A percentile compares a stretch with the other conserved stretches of the same genome.
Evolutionary conservation across 257 asterid genomes (phyloP).

Genomic region (Salvia rosmarinus): DNA sequence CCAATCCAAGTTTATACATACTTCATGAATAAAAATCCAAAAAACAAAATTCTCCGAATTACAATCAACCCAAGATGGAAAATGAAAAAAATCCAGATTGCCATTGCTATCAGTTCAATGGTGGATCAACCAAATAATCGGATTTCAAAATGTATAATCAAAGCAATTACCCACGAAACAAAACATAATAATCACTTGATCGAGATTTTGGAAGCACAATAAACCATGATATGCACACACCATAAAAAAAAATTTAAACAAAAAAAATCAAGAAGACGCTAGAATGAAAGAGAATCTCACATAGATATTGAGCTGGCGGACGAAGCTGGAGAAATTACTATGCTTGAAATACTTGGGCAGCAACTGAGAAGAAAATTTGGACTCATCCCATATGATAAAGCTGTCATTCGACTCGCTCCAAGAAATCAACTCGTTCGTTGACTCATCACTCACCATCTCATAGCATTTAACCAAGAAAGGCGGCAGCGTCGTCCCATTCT

Average conservation of each 20-base stretch:
- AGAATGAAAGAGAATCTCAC: slow-evolving; percentile 46
- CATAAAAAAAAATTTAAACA: background rate
- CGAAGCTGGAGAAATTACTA: slow-evolving; percentile 85
- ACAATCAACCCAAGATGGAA: background rate
- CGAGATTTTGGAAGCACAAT: background rate
- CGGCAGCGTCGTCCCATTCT: slow-evolving; percentile 71
- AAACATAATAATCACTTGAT: background rate
- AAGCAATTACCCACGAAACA: background rate
- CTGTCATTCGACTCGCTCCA: slow-evolving; percentile 69
- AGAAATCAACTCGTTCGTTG: slow-evolving; percentile 76
- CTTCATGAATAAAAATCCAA: background rate
- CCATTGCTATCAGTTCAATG: background rate
- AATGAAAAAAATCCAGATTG: background rate
- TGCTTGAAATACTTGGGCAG: slow-evolving; percentile 94
- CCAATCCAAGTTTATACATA: background rate
- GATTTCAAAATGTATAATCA: background rate
- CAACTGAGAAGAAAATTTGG: slow-evolving; percentile 64
- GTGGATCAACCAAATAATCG: background rate
- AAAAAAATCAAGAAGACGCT: background rate
- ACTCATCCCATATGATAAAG: slow-evolving; percentile 75
- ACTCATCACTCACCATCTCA: slow-evolving; percentile 86
- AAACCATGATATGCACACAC: background rate
- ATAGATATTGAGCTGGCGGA: slow-evolving; percentile 91
- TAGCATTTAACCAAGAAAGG: slow-evolving; percentile 88
- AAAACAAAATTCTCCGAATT: background rate